These are phyloP conservation scores for Penicillium sp. DNA, from an alignment of 2,329 filamentous ascomycete genomes.

Conservation along the genomic window DNA sequence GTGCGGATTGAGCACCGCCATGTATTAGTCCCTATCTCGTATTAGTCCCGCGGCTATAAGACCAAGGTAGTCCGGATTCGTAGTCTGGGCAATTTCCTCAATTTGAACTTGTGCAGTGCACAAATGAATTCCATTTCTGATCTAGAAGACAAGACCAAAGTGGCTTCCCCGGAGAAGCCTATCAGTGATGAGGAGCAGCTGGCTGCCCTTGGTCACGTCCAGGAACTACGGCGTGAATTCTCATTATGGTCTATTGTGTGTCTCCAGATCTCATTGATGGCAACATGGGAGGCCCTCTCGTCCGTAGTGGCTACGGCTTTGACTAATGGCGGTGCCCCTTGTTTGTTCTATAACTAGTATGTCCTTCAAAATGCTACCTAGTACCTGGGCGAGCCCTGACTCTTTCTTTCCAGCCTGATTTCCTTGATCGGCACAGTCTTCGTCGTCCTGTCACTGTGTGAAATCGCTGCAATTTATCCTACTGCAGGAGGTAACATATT, in stretches of 20 bases:
- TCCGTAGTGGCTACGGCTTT: slow-evolving; percentile 48
- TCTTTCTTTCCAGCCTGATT: slow-evolving; percentile 33
- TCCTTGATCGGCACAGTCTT: slow-evolving; percentile 44
- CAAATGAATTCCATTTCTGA: slow-evolving; percentile 6
- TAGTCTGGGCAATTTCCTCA: neutral
- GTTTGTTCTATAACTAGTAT: slow-evolving; percentile 23
- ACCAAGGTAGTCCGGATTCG: neutral
- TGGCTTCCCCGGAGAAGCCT: slow-evolving; percentile 10
- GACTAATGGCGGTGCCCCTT: slow-evolving; percentile 44
- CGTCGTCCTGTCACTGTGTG: slow-evolving; percentile 42
- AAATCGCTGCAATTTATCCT: slow-evolving; percentile 39
- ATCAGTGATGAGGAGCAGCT: slow-evolving; percentile 23
- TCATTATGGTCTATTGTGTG: slow-evolving; percentile 46
- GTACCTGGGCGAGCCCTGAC: neutral
- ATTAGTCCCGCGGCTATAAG: neutral
- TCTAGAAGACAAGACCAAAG: slow-evolving; percentile 5
- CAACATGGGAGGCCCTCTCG: slow-evolving; percentile 53
- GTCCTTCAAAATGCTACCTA: neutral
- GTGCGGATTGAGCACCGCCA: slow-evolving; percentile 2
- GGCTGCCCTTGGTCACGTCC: slow-evolving; percentile 20
- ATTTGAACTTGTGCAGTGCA: neutral
- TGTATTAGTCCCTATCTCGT: neutral
- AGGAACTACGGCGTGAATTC: slow-evolving; percentile 38
- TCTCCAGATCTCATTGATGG: slow-evolving; percentile 52
- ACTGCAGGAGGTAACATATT: slow-evolving; percentile 22